Percentiles rank a stretch among this genome's conserved stretches.
phyloP scores from a whole-genome alignment of 352 stramenopile species.

The Plasmopara halstedii region DNA sequence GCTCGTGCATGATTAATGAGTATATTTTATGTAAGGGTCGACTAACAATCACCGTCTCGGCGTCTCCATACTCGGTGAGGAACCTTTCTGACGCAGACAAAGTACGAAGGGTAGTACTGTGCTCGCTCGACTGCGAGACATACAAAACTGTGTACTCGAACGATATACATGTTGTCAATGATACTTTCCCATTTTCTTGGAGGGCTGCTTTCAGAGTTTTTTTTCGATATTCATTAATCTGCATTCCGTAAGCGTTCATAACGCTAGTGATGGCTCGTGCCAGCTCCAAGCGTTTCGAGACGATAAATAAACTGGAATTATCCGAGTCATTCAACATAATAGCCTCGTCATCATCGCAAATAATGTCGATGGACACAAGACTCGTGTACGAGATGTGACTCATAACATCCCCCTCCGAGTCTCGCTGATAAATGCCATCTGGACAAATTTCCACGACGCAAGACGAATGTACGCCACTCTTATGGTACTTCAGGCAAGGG shows the following conservation, averaged over 20 bases:
- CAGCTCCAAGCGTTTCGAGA: conserved; percentile 57
- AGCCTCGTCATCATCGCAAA: conserved; percentile 65
- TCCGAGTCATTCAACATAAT: conserved; percentile 73
- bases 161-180: conserved; percentile 29
- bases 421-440: conserved; percentile 69
- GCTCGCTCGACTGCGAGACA: conserved; percentile 40
- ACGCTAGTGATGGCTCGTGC: conserved; percentile 58
- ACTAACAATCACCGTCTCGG: conserved; percentile 51
- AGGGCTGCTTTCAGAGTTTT: conserved; percentile 60
- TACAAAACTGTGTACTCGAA: conserved; percentile 70
- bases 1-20: conserved; percentile 51
- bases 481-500: conserved; percentile 53
- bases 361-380: conserved; percentile 73
- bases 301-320: conserved; percentile 75
- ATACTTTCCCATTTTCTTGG: conserved; percentile 33
- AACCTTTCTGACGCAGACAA: conserved; percentile 65
- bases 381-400: conserved; percentile 78
- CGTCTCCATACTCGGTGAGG: conserved; percentile 53
- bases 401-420: conserved; percentile 68
- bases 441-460: conserved; percentile 65
- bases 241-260: conserved; percentile 72
- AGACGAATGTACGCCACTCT: conserved; percentile 43
- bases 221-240: conserved; percentile 79
- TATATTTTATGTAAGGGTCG: conserved; percentile 66
- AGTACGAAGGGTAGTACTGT: conserved; percentile 23